Base-by-base conservation (phyloP, 2,329 filamentous ascomycete species). In the Ophiosphaerella korrae region DNA sequence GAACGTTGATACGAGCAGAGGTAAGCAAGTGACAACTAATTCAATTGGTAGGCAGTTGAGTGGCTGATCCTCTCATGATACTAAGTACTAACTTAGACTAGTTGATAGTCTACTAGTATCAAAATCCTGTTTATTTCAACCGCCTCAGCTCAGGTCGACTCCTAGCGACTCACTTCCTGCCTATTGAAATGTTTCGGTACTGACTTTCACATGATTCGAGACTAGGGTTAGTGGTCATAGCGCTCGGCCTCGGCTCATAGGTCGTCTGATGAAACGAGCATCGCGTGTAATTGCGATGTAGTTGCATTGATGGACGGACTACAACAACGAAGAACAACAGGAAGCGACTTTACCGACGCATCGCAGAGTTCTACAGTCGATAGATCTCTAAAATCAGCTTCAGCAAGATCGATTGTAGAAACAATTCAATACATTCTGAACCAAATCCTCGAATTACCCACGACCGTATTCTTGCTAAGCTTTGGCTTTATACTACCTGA, bases 401-500 rank as follows among this genome's bases (percentile, higher is more conserved):
- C 7, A 12, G 36, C 11, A 13, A 16, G 5, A 31, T 41, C 50
- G 8, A 36, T 42, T 14, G 34, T 26, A 16, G 18, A 41, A n/a
- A 36, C 34, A 12, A 34, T 51, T 14, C 7, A 45, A 12, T 40
- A 47, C 39, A 45, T 43, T 12, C 13, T 52, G 34, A 23, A 24
- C 46, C 48, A 51, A 31, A 21, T 58, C 36, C 23, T 42, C 14
- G 42, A 50, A n/a, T 9, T 42, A 12, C 32, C 33, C 13, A 18
- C 7, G 1, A 40, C 46, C n/a, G 32, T 50, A 14, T 14, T 38
- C 13, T 38, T 54, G 11, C 32, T 58, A n/a, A 23, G 41, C 32
- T 42, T 46, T 16, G 50, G 52, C 29, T 51, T 62, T 42, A 13
- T 59, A 13, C 9, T 57, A 14, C 52, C 53, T 23, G 45, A 52